These are phyloP conservation scores for Xerocomus potaroensis DNA, from an alignment of 768 basidiomycete genomes.

Conservation along the genomic window DNA sequence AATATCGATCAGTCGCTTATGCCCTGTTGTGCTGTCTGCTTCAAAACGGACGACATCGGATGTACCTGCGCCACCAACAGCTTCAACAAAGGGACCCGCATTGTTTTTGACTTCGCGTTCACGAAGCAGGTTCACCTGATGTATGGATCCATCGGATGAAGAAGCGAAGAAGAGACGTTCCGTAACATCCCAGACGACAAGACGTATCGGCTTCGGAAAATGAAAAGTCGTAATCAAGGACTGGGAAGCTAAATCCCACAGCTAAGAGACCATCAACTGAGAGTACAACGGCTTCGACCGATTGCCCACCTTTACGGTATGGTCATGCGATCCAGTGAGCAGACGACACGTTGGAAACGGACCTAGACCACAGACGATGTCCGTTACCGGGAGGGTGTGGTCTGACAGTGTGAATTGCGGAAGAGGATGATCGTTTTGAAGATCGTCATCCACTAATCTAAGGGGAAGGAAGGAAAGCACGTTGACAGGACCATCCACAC, in stretches of 20 bases:
- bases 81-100: slow-evolving; percentile 53
- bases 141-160: slow-evolving; percentile 67
- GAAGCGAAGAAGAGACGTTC: slow-evolving; percentile 90
- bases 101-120: slow-evolving; percentile 49
- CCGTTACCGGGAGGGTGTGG: slow-evolving; percentile 88
- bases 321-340: slow-evolving; percentile 81
- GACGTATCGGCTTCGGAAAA: slow-evolving; percentile 73
- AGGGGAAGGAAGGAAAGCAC: background rate
- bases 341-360: slow-evolving; percentile 71
- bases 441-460: slow-evolving; percentile 72
- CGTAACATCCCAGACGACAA: slow-evolving; percentile 72
- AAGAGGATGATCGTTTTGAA: slow-evolving; percentile 69
- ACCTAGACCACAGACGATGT: slow-evolving; percentile 77
- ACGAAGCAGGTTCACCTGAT: slow-evolving; percentile 76
- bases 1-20: slow-evolving; percentile 63
- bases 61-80: slow-evolving; percentile 69
- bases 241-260: slow-evolving; percentile 77
- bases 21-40: slow-evolving; percentile 41
- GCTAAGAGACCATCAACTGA: slow-evolving; percentile 35
- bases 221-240: slow-evolving; percentile 82
- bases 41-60: slow-evolving; percentile 69
- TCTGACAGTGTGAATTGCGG: slow-evolving; percentile 82
- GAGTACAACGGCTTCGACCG: slow-evolving; percentile 9
- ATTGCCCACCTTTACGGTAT: slow-evolving; percentile 76
- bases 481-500: slow-evolving; percentile 10